phyloP scores from a whole-genome alignment of 441 rosid genomes.

The Corymbia citriodora region DNA sequence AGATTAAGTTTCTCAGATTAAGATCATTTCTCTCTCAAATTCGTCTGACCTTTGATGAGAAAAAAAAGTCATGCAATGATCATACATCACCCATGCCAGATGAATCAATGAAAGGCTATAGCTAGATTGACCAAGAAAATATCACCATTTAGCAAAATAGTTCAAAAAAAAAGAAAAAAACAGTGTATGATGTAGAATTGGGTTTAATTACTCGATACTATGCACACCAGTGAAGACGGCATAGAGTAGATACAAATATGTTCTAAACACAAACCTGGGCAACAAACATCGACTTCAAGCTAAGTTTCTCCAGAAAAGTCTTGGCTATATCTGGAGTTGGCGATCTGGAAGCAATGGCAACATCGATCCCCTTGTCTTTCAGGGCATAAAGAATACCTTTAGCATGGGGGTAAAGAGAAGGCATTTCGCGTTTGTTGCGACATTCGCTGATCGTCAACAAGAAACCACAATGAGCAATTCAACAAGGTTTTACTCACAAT shows the following conservation, averaged over 20 bases:
- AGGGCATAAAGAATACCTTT: slow-evolving; percentile 33
- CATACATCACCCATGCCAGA: not conserved
- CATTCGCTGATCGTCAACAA: slow-evolving; percentile 33
- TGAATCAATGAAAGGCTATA: not conserved
- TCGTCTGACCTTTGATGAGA: not conserved
- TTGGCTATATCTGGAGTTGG: slow-evolving; percentile 49
- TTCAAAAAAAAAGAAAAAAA: not conserved
- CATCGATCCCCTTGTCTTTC: slow-evolving; percentile 15
- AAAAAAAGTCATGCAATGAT: not conserved
- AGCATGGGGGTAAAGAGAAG: slow-evolving; percentile 60
- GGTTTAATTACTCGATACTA: not conserved
- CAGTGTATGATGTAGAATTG: not conserved
- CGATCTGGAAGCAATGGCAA: slow-evolving; percentile 19
- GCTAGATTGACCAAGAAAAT: not conserved
- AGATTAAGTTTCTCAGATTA: not conserved
- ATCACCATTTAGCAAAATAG: not conserved
- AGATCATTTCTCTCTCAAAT: not conserved
- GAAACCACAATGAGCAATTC: not conserved
- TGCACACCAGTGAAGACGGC: not conserved
- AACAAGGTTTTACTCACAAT: not conserved
- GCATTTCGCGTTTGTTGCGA: slow-evolving; percentile 56
- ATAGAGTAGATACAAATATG: not conserved
- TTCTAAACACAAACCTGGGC: slow-evolving; percentile 32
- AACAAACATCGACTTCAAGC: slow-evolving; percentile 44
- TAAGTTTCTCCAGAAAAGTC: slow-evolving; percentile 48